phyloP scores from a whole-genome alignment of 164 flowering plant genomes.

The Litsea cubeba region DNA sequence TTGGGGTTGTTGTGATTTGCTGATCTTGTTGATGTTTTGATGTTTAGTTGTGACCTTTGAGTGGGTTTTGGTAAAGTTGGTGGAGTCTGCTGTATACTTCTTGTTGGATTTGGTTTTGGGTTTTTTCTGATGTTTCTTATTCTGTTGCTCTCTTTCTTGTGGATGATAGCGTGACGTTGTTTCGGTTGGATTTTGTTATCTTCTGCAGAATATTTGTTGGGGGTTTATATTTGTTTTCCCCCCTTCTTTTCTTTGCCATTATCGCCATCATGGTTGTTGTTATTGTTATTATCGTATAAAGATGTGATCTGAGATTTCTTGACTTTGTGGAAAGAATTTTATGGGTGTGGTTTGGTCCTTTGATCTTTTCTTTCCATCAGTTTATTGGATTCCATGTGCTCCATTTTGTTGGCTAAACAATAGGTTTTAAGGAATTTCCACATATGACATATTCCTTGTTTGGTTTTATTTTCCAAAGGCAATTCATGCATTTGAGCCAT shows the following conservation, averaged over 20 bases:
- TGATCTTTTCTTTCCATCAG: not conserved
- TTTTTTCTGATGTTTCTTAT: not conserved
- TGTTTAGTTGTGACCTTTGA: not conserved
- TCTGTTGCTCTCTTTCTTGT: not conserved
- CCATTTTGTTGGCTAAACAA: not conserved
- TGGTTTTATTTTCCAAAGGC: not conserved
- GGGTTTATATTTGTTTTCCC: not conserved
- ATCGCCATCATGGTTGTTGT: not conserved
- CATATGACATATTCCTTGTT: no score
- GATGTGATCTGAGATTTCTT: not conserved
- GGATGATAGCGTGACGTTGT: not conserved
- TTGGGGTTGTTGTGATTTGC: not conserved
- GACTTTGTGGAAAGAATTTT: not conserved
- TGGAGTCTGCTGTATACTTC: not conserved
- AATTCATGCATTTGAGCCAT: not conserved
- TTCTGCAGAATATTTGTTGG: not conserved
- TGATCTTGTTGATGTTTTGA: not conserved
- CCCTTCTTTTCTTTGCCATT: not conserved
- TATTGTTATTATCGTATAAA: not conserved
- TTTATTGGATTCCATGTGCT: not conserved
- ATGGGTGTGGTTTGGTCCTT: not conserved
- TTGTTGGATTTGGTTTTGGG: not conserved
- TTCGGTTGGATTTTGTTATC: not conserved
- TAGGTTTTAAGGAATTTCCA: not conserved
- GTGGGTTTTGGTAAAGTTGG: not conserved